Percentiles rank a stretch among this genome's conserved stretches.
Conservation (phyloP, 2,329 filamentous ascomycete genomes). For the Sporothrix phasma region DNA sequence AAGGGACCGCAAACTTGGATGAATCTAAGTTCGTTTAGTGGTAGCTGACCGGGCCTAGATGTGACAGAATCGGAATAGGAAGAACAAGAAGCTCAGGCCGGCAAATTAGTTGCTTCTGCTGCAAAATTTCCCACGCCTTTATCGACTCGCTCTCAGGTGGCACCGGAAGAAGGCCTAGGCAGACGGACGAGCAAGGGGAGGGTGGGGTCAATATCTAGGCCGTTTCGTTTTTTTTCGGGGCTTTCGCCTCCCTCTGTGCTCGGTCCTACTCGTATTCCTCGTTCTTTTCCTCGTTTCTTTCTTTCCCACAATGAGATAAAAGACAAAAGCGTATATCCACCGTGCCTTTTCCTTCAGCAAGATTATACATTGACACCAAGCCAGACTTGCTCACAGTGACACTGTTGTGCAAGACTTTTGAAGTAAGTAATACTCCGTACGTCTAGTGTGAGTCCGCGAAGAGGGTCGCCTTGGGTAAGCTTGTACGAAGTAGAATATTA, state of each 20-base stretch:
- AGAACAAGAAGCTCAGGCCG: not conserved
- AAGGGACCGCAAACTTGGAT: too few relatives aligned
- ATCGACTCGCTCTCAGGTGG: not conserved
- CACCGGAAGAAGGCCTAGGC: slow-evolving; percentile 4
- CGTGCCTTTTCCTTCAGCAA: too few relatives aligned
- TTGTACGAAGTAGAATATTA: too few relatives aligned
- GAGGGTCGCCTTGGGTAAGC: too few relatives aligned
- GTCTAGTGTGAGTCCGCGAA: too few relatives aligned
- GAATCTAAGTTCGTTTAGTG: too few relatives aligned
- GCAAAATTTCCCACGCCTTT: not conserved
- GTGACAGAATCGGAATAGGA: too few relatives aligned
- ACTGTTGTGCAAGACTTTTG: too few relatives aligned
- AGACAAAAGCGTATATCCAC: not conserved
- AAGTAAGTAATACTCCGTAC: too few relatives aligned
- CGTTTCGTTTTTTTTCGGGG: not conserved
- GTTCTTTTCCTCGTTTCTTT: not conserved
- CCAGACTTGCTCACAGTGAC: too few relatives aligned
- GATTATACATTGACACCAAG: too few relatives aligned
- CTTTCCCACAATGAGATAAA: not conserved
- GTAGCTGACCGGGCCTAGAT: too few relatives aligned
- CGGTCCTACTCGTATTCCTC: not conserved
- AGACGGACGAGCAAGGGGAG: not conserved
- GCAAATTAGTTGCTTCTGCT: not conserved
- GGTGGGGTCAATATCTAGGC: slow-evolving; percentile 5
- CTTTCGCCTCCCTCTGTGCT: not conserved